A percentile compares a stretch with the other conserved stretches of the same genome.
Evolutionary conservation across 1,284 basidiomycete genomes (phyloP).

Genomic region (Phellopilus nigrolimitatus): DNA sequence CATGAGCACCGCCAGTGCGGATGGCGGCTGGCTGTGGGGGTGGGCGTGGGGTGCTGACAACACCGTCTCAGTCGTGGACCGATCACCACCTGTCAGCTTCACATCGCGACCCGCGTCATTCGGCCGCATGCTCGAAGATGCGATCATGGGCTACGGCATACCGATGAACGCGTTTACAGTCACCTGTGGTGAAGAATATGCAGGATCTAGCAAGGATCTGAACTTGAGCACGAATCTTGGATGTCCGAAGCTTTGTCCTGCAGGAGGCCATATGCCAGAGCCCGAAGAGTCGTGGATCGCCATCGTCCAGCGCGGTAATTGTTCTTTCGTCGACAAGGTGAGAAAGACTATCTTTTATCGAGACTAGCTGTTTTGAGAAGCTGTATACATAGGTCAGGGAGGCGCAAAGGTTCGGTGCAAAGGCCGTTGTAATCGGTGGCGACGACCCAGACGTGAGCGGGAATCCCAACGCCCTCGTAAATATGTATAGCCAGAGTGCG

Average conservation of each 20-base stretch:
- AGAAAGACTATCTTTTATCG: constrained; percentile 29
- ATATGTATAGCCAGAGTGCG: constrained; percentile 85
- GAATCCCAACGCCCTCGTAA: constrained; percentile 74
- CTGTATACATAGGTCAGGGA: constrained; percentile 41
- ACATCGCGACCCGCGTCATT: constrained; percentile 66
- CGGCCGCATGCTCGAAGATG: constrained; percentile 63
- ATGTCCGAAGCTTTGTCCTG: constrained; percentile 60
- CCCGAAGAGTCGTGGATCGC: constrained; percentile 76
- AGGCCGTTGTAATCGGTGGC: constrained; percentile 86
- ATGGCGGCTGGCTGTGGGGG: constrained; percentile 38
- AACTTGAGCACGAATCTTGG: constrained; percentile 40
- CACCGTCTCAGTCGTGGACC: constrained; percentile 74
- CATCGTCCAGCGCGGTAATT: constrained; percentile 79
- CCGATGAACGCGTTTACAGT: constrained; percentile 68
- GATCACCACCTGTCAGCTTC: constrained; percentile 59
- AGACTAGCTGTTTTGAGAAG: neutral
- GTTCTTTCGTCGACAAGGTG: constrained; percentile 83
- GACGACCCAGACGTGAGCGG: constrained; percentile 60
- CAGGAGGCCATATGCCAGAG: constrained; percentile 47
- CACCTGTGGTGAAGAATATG: constrained; percentile 39
- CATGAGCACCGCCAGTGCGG: constrained; percentile 25
- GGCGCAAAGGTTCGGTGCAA: constrained; percentile 80
- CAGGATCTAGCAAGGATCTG: neutral
- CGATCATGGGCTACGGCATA: constrained; percentile 73
- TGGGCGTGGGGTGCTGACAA: constrained; percentile 68